Base-by-base conservation (phyloP, 768 basidiomycete genomes). In the Ramaria sp. region DNA sequence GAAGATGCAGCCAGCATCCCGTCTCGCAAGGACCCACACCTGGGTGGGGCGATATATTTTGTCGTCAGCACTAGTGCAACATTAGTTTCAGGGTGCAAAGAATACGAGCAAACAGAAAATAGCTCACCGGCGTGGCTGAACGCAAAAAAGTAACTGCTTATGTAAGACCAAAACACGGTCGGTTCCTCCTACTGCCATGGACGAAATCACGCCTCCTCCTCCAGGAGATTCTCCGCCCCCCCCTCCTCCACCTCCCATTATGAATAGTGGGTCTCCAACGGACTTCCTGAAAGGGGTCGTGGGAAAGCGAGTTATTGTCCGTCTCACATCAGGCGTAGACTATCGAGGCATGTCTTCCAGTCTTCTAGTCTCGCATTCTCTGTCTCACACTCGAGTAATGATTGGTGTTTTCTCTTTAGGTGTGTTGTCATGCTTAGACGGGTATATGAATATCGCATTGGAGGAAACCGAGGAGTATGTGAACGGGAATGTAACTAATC, bases 371-470 rank as follows among this genome's bases (percentile, higher is more conserved):
- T 10, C 25, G 22, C 52, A 38, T n/a, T 43, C 57, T 43, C 41
- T 2, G 7, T n/a, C 16, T 9, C 32, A 13, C 32, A 34, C 32
- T 34, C 28, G 9, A 32, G 30, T 48, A 38, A 32, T 36, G 53
- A 25, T 25, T 32, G 10, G 13, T 48, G 47, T 32, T 20, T n/a
- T 0, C 16, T 43, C 28, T 15, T 30, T 10, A 98, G 95, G 95
- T 18, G 76, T 93, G 3, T 71, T 99, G 13, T 94, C 92, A 3
- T 98, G 96, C 64, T 77, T 98, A 22, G 96, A 98, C 68, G 94
- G 94, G 0, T 98, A 96, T 69, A 98, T 99, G 96, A 98, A 98
- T 70, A 95, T 98, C 48, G 96, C 92, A 13, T 71, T 98, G 34
- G 96, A 99, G 69, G 89, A 96, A 67, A 96, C 94, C 3, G 92